Percentiles rank a stretch among this genome's conserved stretches.
phyloP scores from a whole-genome alignment of 1,284 basidiomycete species.

The Phenoliferia sp. region DNA sequence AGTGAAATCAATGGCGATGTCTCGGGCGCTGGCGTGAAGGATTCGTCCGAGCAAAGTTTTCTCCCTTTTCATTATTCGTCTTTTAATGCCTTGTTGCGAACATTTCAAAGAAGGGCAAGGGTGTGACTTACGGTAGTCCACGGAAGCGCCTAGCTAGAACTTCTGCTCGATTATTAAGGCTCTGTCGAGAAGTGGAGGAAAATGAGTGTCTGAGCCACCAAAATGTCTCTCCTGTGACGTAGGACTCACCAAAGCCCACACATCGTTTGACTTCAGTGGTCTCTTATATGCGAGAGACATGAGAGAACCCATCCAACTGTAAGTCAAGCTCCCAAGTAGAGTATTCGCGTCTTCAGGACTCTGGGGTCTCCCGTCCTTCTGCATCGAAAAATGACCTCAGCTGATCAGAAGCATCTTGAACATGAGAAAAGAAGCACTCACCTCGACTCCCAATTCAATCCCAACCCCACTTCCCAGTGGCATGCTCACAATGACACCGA shows the following conservation, averaged over 20 bases:
- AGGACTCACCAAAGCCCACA: conserved; percentile 53
- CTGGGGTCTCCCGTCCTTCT: conserved; percentile 33
- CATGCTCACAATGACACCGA: background rate
- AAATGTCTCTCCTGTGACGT: background rate
- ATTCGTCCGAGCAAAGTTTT: conserved; percentile 60
- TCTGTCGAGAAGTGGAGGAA: conserved; percentile 40
- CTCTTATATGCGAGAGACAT: conserved; percentile 42
- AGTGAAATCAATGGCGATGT: conserved; percentile 69
- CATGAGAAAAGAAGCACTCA: background rate
- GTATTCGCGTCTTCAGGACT: conserved; percentile 67
- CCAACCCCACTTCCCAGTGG: background rate
- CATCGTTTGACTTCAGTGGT: conserved; percentile 45
- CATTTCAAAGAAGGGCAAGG: conserved; percentile 60
- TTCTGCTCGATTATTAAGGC: conserved; percentile 54
- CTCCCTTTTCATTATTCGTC: conserved; percentile 23
- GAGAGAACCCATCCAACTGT: conserved; percentile 68
- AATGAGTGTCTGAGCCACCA: background rate
- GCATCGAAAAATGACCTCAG: background rate
- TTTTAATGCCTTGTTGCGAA: conserved; percentile 5
- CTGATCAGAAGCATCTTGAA: background rate
- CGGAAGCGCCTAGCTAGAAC: conserved; percentile 21
- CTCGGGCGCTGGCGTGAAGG: conserved; percentile 63
- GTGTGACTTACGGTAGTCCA: conserved; percentile 39
- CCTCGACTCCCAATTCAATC: background rate
- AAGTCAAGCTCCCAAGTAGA: conserved; percentile 72